Percentiles rank a stretch among this genome's conserved stretches.
Conservation (phyloP, 2,329 filamentous ascomycete species). For the Aspergillus oerlinghausenensis region DNA sequence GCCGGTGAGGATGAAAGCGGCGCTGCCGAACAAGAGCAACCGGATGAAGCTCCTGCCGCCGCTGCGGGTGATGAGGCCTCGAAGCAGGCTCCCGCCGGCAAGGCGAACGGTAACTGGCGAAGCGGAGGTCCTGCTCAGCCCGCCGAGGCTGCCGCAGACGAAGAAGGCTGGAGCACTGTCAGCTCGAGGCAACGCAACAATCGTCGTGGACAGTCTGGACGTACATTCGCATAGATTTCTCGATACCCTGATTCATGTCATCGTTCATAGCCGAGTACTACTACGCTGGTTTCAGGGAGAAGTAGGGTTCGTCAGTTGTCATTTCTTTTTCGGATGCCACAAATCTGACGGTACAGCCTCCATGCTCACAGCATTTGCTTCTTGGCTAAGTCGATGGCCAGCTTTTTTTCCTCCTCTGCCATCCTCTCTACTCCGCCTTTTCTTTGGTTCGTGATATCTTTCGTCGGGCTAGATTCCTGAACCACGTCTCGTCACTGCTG, state of each 20-base stretch:
- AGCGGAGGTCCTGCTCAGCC: constrained; percentile 25
- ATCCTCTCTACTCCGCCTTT: constrained; percentile 14
- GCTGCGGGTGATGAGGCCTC: constrained; percentile 48
- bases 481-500: constrained; percentile 30
- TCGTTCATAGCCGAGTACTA: constrained; percentile 13
- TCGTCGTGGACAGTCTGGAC: constrained; percentile 38
- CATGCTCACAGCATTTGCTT: constrained; percentile 11
- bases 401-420: constrained; percentile 11
- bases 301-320: not conserved
- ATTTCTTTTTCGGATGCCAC: not conserved
- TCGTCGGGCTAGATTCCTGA: constrained; percentile 26
- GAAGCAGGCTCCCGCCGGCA: constrained; percentile 47
- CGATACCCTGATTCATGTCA: constrained; percentile 28
- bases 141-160: constrained; percentile 31
- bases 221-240: constrained; percentile 38
- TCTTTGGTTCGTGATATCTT: constrained; percentile 26
- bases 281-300: constrained; percentile 6
- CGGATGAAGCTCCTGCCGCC: constrained; percentile 42
- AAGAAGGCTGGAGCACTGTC: constrained; percentile 48
- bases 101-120: constrained; percentile 42
- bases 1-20: constrained; percentile 45
- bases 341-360: not conserved
- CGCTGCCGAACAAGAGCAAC: constrained; percentile 48
- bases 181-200: constrained; percentile 41
- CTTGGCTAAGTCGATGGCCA: constrained; percentile 24